These are phyloP conservation scores for Rhizopogon vinicolor DNA, from an alignment of 768 basidiomycete genomes.

Conservation along the genomic window DNA sequence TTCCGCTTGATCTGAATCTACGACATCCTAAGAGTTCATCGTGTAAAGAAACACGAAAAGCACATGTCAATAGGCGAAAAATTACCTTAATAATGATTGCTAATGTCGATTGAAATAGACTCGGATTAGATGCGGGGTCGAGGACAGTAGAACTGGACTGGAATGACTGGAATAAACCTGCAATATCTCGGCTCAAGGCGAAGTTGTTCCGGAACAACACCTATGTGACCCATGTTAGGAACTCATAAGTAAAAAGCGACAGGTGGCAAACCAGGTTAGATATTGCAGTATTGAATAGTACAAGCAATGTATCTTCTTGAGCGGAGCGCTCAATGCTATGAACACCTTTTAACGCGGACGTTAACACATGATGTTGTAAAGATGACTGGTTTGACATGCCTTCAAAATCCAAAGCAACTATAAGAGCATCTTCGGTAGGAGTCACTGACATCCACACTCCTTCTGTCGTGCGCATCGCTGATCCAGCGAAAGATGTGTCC, in stretches of 20 bases:
- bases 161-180: constrained; percentile 58
- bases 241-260: background rate
- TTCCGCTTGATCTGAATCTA: constrained; percentile 55
- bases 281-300: constrained; percentile 61
- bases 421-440: constrained; percentile 46
- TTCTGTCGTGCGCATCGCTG: constrained; percentile 64
- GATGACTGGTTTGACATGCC: constrained; percentile 24
- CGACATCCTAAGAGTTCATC: constrained; percentile 45
- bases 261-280: constrained; percentile 46
- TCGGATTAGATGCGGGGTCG: constrained; percentile 54
- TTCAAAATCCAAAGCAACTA: constrained; percentile 64
- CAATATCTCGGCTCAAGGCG: constrained; percentile 56
- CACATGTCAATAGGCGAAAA: background rate
- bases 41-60: background rate
- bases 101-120: constrained; percentile 53
- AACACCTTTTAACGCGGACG: constrained; percentile 32
- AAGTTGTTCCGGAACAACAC: constrained; percentile 66
- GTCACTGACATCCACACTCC: constrained; percentile 68
- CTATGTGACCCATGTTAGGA: constrained; percentile 22
- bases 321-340: constrained; percentile 60
- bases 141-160: constrained; percentile 52
- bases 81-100: constrained; percentile 59
- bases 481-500: constrained; percentile 63
- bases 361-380: constrained; percentile 2
- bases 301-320: constrained; percentile 60